Percentiles rank a stretch among this genome's conserved stretches.
Conservation (phyloP, 2,329 filamentous ascomycete genomes). For the Ophiosphaerella narmari region DNA sequence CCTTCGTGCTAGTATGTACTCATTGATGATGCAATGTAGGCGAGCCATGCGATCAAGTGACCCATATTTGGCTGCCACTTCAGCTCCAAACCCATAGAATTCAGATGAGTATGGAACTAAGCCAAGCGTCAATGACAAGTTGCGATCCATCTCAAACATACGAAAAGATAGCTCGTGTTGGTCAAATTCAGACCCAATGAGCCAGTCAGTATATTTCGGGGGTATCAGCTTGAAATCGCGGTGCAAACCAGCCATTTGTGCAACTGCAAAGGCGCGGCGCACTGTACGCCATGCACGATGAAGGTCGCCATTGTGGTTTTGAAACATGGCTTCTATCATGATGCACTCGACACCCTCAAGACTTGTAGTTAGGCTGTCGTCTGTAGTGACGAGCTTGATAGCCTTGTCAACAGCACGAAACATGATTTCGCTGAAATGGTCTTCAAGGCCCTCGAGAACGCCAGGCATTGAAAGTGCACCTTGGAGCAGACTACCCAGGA, state of each 20-base stretch:
- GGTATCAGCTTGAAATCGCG: slow-evolving; percentile 45
- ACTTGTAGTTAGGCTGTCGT: slow-evolving; percentile 45
- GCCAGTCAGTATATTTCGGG: not conserved
- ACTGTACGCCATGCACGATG: slow-evolving; percentile 46
- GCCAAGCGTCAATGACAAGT: slow-evolving; percentile 49
- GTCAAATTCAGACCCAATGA: slow-evolving; percentile 4
- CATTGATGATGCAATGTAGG: slow-evolving; percentile 38
- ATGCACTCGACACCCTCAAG: slow-evolving; percentile 52
- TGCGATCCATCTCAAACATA: slow-evolving; percentile 45
- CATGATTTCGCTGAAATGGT: slow-evolving; percentile 32
- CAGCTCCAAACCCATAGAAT: slow-evolving; percentile 14
- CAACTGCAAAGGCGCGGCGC: slow-evolving; percentile 47
- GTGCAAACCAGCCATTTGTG: slow-evolving; percentile 51
- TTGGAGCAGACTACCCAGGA: slow-evolving; percentile 38
- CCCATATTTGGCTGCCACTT: slow-evolving; percentile 16
- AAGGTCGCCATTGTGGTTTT: slow-evolving; percentile 49
- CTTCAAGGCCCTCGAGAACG: slow-evolving; percentile 16
- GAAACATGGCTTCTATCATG: slow-evolving; percentile 48
- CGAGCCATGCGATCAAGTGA: slow-evolving; percentile 40
- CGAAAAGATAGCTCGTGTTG: slow-evolving; percentile 45
- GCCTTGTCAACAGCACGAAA: slow-evolving; percentile 36
- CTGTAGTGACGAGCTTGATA: slow-evolving; percentile 38
- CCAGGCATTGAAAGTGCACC: slow-evolving; percentile 4
- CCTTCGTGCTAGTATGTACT: slow-evolving; percentile 42
- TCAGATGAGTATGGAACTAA: slow-evolving; percentile 41